phyloP scores from a whole-genome alignment of 2,329 filamentous ascomycete species.

The Neofusicoccum kwambonambiense region DNA sequence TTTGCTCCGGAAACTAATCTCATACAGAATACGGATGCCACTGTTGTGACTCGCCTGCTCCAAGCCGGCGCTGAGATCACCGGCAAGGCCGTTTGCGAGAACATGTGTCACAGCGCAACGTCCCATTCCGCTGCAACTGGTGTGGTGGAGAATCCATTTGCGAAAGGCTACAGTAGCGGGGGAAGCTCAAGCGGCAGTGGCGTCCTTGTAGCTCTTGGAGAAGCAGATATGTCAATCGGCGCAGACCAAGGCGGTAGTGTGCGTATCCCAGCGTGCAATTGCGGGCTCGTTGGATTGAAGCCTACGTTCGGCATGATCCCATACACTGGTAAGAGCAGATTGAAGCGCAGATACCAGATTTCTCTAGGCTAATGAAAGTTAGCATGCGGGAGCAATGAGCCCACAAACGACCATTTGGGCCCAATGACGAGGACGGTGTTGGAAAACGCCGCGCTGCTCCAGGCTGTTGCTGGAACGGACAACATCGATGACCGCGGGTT shows the following conservation, averaged over 20 bases:
- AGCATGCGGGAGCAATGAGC: constrained; percentile 46
- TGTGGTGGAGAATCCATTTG: constrained; percentile 47
- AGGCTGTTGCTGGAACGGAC: constrained; percentile 50
- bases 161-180: constrained; percentile 48
- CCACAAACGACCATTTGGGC: constrained; percentile 52
- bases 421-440: constrained; percentile 46
- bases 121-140: constrained; percentile 40
- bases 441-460: constrained; percentile 45
- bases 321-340: constrained; percentile 42
- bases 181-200: constrained; percentile 52
- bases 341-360: too few relatives aligned
- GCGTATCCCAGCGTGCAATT: constrained; percentile 43
- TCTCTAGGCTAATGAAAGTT: too few relatives aligned
- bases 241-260: constrained; percentile 52
- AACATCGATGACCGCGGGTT: constrained; percentile 47
- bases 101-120: constrained; percentile 32
- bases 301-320: constrained; percentile 54
- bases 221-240: constrained; percentile 48
- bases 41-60: constrained; percentile 31
- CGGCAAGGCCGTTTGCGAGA: constrained; percentile 35
- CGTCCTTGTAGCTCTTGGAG: constrained; percentile 45
- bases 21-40: constrained; percentile 27
- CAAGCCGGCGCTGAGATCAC: constrained; percentile 29
- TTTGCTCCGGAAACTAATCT: background rate
- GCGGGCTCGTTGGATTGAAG: constrained; percentile 48